Percentiles rank a stretch among this genome's conserved stretches.
Evolutionary conservation across 2,329 filamentous ascomycete species (phyloP).

Genomic region (Tolypocladium guangdongense): DNA sequence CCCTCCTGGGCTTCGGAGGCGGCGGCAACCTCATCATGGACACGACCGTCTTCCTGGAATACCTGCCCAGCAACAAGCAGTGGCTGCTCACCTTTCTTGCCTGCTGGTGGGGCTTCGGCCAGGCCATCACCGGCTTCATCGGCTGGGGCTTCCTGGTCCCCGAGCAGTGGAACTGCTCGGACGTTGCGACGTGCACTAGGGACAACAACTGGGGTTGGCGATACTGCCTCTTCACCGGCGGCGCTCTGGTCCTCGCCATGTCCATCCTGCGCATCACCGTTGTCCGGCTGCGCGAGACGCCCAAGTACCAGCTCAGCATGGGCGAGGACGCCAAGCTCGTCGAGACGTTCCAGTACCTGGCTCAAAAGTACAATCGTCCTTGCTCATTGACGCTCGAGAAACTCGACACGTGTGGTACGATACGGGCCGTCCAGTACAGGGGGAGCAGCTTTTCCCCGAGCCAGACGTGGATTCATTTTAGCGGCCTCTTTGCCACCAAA

Average conservation of each 20-base stretch:
- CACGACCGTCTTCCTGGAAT: conserved; percentile 41
- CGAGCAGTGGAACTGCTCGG: conserved; percentile 27
- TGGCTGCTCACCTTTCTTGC: conserved; percentile 35
- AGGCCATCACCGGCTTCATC: conserved; percentile 33
- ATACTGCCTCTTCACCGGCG: conserved; percentile 34
- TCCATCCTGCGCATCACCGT: conserved; percentile 33
- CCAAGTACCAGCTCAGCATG: conserved; percentile 34
- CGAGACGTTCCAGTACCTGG: conserved; percentile 34
- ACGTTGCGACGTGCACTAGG: conserved; percentile 32
- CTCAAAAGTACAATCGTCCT: conserved; percentile 31
- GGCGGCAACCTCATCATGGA: conserved; percentile 41
- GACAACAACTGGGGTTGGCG: conserved; percentile 38
- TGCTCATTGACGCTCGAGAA: conserved; percentile 32
- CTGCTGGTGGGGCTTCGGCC: conserved; percentile 40
- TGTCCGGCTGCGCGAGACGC: conserved; percentile 35
- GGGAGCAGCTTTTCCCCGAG: conserved; percentile 18
- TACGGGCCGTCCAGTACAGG: conserved; percentile 24
- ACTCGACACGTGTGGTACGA: conserved; percentile 33
- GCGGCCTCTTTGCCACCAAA: conserved; percentile 52
- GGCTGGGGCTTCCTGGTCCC: conserved; percentile 39
- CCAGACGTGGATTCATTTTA: conserved; percentile 40
- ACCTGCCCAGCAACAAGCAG: conserved; percentile 34
- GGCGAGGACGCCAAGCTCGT: conserved; percentile 37
- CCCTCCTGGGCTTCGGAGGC: conserved; percentile 49
- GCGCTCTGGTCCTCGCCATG: conserved; percentile 31